Evolutionary conservation across 768 basidiomycete species (phyloP).

Genomic region (Hypholoma sublateritium): DNA sequence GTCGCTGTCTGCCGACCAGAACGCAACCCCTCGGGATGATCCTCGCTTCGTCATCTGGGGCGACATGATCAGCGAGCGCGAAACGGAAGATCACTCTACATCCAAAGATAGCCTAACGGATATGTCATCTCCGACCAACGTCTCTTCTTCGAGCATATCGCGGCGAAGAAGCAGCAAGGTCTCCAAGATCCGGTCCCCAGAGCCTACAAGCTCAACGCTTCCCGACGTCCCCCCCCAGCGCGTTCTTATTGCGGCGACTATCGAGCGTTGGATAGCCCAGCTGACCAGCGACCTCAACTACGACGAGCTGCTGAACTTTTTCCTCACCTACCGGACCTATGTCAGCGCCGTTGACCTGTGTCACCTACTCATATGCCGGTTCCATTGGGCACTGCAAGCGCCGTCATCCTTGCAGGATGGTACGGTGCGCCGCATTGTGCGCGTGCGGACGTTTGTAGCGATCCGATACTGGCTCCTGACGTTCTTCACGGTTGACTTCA

Average conservation of each 20-base stretch:
- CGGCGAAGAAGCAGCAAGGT: slow-evolving; percentile 33
- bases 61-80: slow-evolving; percentile 39
- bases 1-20: slow-evolving; percentile 64
- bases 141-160: slow-evolving; percentile 31
- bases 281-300: slow-evolving; percentile 84
- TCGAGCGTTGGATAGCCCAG: slow-evolving; percentile 92
- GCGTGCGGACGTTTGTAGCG: slow-evolving; percentile 87
- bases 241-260: slow-evolving; percentile 84
- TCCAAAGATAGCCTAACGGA: slow-evolving; percentile 36
- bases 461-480: slow-evolving; percentile 90
- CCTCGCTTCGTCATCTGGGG: slow-evolving; percentile 94
- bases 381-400: slow-evolving; percentile 81
- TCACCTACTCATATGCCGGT: slow-evolving; percentile 80
- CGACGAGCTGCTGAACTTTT: slow-evolving; percentile 86
- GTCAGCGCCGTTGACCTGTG: slow-evolving; percentile 77
- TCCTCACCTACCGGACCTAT: slow-evolving; percentile 90
- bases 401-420: slow-evolving; percentile 58
- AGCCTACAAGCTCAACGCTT: slow-evolving; percentile 22
- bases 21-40: slow-evolving; percentile 78
- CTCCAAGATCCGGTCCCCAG: slow-evolving; percentile 31
- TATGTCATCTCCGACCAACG: slow-evolving; percentile 20
- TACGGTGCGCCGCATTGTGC: slow-evolving; percentile 70
- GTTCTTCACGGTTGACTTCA: slow-evolving; percentile 87
- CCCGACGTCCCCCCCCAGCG: slow-evolving; percentile 32
- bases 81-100: slow-evolving; percentile 30